Evolutionary conservation across 2,329 filamentous ascomycete species (phyloP).

Genomic region (Ramularia endophylla): DNA sequence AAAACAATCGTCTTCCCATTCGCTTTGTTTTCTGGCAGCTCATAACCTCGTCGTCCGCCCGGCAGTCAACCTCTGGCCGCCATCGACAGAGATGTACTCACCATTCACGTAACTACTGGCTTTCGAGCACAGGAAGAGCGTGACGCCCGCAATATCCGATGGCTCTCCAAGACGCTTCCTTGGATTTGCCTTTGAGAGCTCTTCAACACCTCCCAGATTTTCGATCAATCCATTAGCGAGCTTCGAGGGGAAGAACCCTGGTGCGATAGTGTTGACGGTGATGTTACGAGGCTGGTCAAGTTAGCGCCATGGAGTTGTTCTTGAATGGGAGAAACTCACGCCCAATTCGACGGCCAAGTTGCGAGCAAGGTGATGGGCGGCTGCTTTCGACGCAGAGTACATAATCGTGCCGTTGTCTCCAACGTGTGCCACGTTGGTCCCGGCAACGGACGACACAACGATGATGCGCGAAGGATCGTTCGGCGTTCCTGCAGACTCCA

Average conservation of each 20-base stretch:
- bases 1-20: no score
- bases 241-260: conserved; percentile 62
- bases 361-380: conserved; percentile 72
- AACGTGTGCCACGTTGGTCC: conserved; percentile 64
- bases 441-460: conserved; percentile 75
- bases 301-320: no score
- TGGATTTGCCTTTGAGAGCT: conserved; percentile 55
- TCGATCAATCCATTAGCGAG: conserved; percentile 69
- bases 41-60: conserved; percentile 23
- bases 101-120: conserved; percentile 66
- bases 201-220: conserved; percentile 60
- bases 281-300: conserved; percentile 56
- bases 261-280: conserved; percentile 64
- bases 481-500: conserved; percentile 54
- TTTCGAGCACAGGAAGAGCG: conserved; percentile 64
- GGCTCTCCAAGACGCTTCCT: conserved; percentile 60
- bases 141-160: conserved; percentile 71
- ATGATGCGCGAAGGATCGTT: conserved; percentile 71
- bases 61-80: conserved; percentile 41
- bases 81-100: conserved; percentile 62
- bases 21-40: background rate
- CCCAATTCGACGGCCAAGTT: conserved; percentile 79
- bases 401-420: conserved; percentile 69
- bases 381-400: conserved; percentile 83
- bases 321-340: no score